Percentiles rank a stretch among this genome's conserved stretches.
These are phyloP conservation scores for Austroboletus olivaceoglutinosus DNA, from an alignment of 1,284 basidiomycete species.

Conservation along the genomic window DNA sequence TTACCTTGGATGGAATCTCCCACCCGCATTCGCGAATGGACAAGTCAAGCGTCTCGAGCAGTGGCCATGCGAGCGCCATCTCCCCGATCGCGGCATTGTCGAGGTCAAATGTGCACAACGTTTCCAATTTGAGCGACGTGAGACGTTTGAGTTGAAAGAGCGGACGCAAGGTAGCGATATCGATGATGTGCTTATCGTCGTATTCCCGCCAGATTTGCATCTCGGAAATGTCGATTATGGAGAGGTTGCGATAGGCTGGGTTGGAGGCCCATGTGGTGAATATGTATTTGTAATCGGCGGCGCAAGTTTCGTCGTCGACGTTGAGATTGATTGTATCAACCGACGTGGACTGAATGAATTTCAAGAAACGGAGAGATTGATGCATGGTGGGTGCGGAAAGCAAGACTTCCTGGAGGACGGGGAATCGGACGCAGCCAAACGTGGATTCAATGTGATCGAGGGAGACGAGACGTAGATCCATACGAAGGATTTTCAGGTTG, in stretches of 20 bases:
- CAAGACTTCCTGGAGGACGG: constrained; percentile 21
- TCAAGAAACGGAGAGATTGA: constrained; percentile 21
- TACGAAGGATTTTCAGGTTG: constrained; percentile 26
- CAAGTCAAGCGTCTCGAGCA: constrained; percentile 24
- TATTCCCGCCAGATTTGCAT: constrained; percentile 32
- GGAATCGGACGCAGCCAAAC: constrained; percentile 14
- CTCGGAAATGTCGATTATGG: constrained; percentile 28
- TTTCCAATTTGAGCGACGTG: constrained; percentile 26
- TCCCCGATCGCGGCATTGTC: constrained; percentile 24
- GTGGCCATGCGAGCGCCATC: constrained; percentile 29
- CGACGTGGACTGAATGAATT: constrained; percentile 27
- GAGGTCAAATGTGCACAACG: constrained; percentile 26
- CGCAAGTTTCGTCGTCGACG: constrained; percentile 29
- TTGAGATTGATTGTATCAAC: constrained; percentile 35
- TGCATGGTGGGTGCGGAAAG: constrained; percentile 25
- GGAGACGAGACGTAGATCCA: constrained; percentile 26
- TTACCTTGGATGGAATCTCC: constrained; percentile 31
- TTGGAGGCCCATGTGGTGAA: constrained; percentile 25
- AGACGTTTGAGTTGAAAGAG: constrained; percentile 22
- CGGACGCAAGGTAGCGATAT: constrained; percentile 22
- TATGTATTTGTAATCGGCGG: constrained; percentile 24
- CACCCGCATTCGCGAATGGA: constrained; percentile 30
- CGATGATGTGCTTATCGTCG: constrained; percentile 31
- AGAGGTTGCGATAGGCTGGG: constrained; percentile 24
- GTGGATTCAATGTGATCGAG: constrained; percentile 21